These are phyloP conservation scores for Cladosporium sp. DNA, from an alignment of 2,329 filamentous ascomycete species.

Conservation along the genomic window DNA sequence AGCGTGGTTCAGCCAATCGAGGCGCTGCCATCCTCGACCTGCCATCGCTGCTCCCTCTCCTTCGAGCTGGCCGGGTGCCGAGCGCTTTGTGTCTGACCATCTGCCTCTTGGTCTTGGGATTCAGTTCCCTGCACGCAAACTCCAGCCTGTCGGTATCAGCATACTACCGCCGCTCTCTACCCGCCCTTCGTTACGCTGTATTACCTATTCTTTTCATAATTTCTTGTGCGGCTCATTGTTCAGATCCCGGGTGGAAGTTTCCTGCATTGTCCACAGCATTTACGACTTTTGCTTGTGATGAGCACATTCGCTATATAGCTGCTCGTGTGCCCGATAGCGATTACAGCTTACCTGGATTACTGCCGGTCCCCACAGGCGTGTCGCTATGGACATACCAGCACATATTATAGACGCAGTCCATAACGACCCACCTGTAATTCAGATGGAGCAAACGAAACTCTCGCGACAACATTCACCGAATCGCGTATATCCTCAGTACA, in stretches of 20 bases:
- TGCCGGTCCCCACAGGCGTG: neutral
- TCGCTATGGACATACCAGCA: constrained; percentile 23
- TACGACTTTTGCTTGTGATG: neutral
- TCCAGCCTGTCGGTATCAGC: constrained; percentile 1
- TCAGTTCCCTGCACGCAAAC: constrained; percentile 5
- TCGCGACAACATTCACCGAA: neutral
- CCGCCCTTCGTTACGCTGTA: constrained; percentile 1
- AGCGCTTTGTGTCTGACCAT: constrained; percentile 4
- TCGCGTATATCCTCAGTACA: neutral
- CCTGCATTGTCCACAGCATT: neutral
- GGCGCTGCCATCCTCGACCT: neutral
- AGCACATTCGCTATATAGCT: constrained; percentile 1
- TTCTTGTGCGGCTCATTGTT: constrained; percentile 4
- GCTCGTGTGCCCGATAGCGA: neutral
- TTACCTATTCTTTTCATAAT: neutral
- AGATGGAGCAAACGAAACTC: neutral
- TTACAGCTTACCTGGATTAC: neutral
- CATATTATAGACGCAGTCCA: constrained; percentile 22
- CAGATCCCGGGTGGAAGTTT: neutral
- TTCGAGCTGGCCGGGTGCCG: neutral
- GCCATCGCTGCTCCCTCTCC: neutral
- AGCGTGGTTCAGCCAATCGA: constrained; percentile 6
- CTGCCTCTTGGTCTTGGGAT: constrained; percentile 1
- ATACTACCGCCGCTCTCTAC: constrained; percentile 5
- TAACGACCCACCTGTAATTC: constrained; percentile 1